Evolutionary conservation across 768 basidiomycete genomes (phyloP).

Genomic region (Brasilioporus rufonigricans): DNA sequence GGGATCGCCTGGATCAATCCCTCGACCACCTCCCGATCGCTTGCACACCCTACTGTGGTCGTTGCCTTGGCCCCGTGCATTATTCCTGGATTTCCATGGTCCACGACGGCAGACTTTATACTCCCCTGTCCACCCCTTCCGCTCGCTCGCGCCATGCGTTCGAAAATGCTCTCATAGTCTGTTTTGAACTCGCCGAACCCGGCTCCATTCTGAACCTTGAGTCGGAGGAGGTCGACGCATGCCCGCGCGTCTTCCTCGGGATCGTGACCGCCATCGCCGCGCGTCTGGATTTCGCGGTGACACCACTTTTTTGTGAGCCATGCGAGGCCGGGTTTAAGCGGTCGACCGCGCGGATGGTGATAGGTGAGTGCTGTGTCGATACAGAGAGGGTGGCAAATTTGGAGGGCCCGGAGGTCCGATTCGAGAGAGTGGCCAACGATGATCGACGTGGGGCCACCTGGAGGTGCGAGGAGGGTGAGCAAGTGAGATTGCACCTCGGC

Average conservation of each 20-base stretch:
- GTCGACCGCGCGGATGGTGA: conserved; percentile 91
- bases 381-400: conserved; percentile 79
- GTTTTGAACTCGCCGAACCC: conserved; percentile 86
- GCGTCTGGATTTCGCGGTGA: conserved; percentile 81
- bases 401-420: conserved; percentile 87
- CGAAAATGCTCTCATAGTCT: conserved; percentile 87
- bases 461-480: conserved; percentile 57
- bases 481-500: conserved; percentile 74
- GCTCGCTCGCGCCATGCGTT: conserved; percentile 65
- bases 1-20: conserved; percentile 58
- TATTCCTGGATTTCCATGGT: conserved; percentile 77
- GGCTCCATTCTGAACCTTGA: conserved; percentile 73
- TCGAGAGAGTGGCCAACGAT: conserved; percentile 95
- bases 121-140: conserved; percentile 30
- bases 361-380: conserved; percentile 91
- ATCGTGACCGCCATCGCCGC: conserved; percentile 86
- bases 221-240: conserved; percentile 77
- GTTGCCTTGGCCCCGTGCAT: conserved; percentile 87
- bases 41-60: conserved; percentile 69
- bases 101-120: conserved; percentile 38
- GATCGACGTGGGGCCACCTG: conserved; percentile 57
- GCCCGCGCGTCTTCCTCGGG: conserved; percentile 94
- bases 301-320: conserved; percentile 97
- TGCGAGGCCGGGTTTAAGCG: conserved; percentile 93
- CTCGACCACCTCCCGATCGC: conserved; percentile 77